These are phyloP conservation scores for Amniculicola lignicola DNA, from an alignment of 495 filamentous ascomycete species.

Conservation along the genomic window DNA sequence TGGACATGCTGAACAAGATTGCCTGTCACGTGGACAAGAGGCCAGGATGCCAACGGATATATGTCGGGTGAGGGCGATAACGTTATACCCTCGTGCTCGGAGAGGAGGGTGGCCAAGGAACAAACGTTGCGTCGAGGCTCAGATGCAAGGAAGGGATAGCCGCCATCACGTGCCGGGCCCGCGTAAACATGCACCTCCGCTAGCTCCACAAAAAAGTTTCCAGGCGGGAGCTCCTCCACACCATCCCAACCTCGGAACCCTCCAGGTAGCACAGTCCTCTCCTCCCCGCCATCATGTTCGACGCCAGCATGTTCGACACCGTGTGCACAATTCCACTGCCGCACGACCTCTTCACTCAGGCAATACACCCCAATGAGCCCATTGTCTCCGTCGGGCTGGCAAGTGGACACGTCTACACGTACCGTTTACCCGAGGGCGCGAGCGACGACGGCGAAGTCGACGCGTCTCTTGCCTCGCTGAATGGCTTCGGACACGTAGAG, in stretches of 20 bases:
- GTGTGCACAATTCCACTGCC: slow-evolving; percentile 84
- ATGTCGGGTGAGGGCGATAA: no score
- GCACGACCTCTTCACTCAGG: slow-evolving; percentile 85
- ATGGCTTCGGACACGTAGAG: slow-evolving; percentile 72
- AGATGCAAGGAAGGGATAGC: not conserved
- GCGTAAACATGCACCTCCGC: not conserved
- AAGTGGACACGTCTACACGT: slow-evolving; percentile 81
- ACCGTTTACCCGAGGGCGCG: slow-evolving; percentile 62
- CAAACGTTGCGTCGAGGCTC: not conserved
- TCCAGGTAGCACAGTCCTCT: no score
- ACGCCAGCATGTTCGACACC: slow-evolving; percentile 86
- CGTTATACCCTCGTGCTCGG: no score
- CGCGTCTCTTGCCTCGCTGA: slow-evolving; percentile 32
- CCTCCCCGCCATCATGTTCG: no score
- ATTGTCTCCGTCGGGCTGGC: slow-evolving; percentile 81
- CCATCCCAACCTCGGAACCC: no score
- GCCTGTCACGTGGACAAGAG: no score
- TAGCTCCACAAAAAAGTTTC: not conserved
- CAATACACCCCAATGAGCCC: slow-evolving; percentile 76
- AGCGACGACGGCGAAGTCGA: slow-evolving; percentile 47
- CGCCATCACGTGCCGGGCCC: slow-evolving; percentile 1
- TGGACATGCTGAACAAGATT: no score
- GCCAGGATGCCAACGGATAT: no score
- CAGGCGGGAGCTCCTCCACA: slow-evolving; percentile 8
- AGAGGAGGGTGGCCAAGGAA: not conserved